Percentiles rank a stretch among this genome's conserved stretches.
phyloP scores from a whole-genome alignment of 2,329 filamentous ascomycete genomes.

The Fusarium newnesense region DNA sequence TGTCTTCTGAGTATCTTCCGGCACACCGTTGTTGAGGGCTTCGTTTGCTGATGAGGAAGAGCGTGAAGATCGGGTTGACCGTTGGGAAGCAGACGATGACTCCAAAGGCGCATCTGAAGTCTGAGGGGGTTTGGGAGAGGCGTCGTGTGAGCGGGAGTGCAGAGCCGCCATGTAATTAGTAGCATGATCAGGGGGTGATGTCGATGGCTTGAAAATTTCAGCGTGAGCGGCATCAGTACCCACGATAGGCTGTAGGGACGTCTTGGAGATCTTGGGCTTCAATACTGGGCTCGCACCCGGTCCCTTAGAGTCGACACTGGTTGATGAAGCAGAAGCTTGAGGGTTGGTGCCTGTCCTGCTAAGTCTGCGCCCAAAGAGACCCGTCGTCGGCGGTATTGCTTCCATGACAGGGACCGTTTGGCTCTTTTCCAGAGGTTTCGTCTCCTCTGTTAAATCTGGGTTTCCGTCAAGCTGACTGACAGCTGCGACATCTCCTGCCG shows the following conservation, averaged over 20 bases:
- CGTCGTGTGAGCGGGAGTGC: slow-evolving; percentile 69
- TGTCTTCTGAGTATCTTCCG: slow-evolving; percentile 44
- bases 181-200: slow-evolving; percentile 68
- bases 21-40: slow-evolving; percentile 53
- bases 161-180: slow-evolving; percentile 74
- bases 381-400: slow-evolving; percentile 46
- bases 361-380: slow-evolving; percentile 63
- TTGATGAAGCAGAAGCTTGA: slow-evolving; percentile 56
- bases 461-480: slow-evolving; percentile 57
- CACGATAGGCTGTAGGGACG: slow-evolving; percentile 71
- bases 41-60: slow-evolving; percentile 61
- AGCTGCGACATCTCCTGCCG: slow-evolving; percentile 61
- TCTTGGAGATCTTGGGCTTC: slow-evolving; percentile 51
- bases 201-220: slow-evolving; percentile 69
- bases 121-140: slow-evolving; percentile 58
- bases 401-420: slow-evolving; percentile 60
- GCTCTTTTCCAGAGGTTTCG: slow-evolving; percentile 66
- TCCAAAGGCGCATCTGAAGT: slow-evolving; percentile 47
- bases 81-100: slow-evolving; percentile 51
- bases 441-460: slow-evolving; percentile 51
- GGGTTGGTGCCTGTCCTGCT: slow-evolving; percentile 50
- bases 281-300: slow-evolving; percentile 49
- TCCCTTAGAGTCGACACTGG: slow-evolving; percentile 59
- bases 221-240: slow-evolving; percentile 74
- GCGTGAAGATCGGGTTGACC: slow-evolving; percentile 61